A percentile compares a stretch with the other conserved stretches of the same genome.
Evolutionary conservation across 176 grass and related monocot species (phyloP).

Genomic region (Cocos nucifera): DNA sequence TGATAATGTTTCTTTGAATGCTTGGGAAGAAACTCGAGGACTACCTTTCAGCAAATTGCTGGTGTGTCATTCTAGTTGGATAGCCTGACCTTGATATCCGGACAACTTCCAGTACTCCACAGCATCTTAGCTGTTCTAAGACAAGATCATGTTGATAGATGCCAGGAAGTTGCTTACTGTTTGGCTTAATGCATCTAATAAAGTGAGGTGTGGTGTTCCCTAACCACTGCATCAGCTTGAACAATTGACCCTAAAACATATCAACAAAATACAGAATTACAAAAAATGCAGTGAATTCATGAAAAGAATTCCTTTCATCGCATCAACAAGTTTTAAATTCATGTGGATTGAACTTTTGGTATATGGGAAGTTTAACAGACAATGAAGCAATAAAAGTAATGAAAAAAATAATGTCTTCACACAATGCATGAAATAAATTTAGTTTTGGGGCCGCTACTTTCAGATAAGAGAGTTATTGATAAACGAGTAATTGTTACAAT

Average conservation of each 20-base stretch:
- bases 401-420: too few species aligned
- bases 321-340: too few species aligned
- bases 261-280: too few species aligned
- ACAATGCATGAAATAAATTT: too few species aligned
- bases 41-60: slow-evolving; percentile 86
- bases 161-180: slow-evolving; percentile 53
- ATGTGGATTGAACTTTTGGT: too few species aligned
- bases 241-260: slow-evolving; percentile 60
- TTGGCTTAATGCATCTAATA: slow-evolving; percentile 94
- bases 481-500: too few species aligned
- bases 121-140: slow-evolving; percentile 86
- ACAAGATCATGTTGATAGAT: slow-evolving; percentile 75
- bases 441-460: too few species aligned
- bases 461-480: too few species aligned
- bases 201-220: slow-evolving; percentile 80
- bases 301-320: too few species aligned
- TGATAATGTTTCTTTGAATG: not conserved
- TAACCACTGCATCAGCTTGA: slow-evolving; percentile 88
- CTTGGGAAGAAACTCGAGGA: slow-evolving; percentile 5
- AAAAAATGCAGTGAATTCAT: too few species aligned
- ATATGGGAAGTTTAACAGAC: too few species aligned
- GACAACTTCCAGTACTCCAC: slow-evolving; percentile 89
- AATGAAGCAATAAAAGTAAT: too few species aligned
- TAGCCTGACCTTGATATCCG: slow-evolving; percentile 77
- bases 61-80: slow-evolving; percentile 79